Evolutionary conservation across 2,329 filamentous ascomycete species (phyloP).

Genomic region (Thyridium curvatum): DNA sequence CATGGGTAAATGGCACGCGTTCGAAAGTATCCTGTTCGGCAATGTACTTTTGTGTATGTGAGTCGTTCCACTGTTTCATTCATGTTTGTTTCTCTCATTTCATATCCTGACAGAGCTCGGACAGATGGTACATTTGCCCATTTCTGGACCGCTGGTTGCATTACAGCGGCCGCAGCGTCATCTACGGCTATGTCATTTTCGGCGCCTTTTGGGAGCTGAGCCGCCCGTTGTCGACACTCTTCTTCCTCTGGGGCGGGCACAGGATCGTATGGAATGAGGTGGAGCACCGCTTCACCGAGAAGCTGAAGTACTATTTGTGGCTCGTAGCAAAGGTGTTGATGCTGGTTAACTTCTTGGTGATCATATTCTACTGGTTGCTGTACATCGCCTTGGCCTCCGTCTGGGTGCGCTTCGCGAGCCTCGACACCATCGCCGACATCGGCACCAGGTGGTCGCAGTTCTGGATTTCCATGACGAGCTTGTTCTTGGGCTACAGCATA

Average conservation of each 20-base stretch:
- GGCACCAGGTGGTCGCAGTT: slow-evolving; percentile 11
- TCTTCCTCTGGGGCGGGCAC: slow-evolving; percentile 11
- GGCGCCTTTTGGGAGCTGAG: slow-evolving; percentile 4
- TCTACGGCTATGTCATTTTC: slow-evolving; percentile 9
- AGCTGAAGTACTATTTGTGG: too few species aligned
- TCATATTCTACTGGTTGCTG: slow-evolving; percentile 9
- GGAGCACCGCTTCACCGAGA: slow-evolving; percentile 5
- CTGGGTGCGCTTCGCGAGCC: slow-evolving; percentile 11
- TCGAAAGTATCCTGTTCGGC: too few species aligned
- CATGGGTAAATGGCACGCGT: too few species aligned
- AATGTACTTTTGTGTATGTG: too few species aligned
- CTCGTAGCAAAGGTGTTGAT: slow-evolving; percentile 6
- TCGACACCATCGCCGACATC: slow-evolving; percentile 12
- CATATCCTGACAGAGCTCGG: too few species aligned
- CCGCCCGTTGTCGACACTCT: slow-evolving; percentile 8
- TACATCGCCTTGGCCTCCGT: slow-evolving; percentile 8
- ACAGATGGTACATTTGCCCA: slow-evolving; percentile 10
- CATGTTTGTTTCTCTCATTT: too few species aligned
- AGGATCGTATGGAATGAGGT: slow-evolving; percentile 10
- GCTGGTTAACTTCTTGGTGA: slow-evolving; percentile 7
- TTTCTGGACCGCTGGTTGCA: slow-evolving; percentile 11
- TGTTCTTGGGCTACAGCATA: slow-evolving; percentile 7
- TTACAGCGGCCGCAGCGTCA: slow-evolving; percentile 2
- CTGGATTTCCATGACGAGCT: slow-evolving; percentile 8
- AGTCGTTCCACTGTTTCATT: too few species aligned